These are phyloP conservation scores for Rubus parviflorus DNA, from an alignment of 306 rosid genomes.

Conservation along the genomic window DNA sequence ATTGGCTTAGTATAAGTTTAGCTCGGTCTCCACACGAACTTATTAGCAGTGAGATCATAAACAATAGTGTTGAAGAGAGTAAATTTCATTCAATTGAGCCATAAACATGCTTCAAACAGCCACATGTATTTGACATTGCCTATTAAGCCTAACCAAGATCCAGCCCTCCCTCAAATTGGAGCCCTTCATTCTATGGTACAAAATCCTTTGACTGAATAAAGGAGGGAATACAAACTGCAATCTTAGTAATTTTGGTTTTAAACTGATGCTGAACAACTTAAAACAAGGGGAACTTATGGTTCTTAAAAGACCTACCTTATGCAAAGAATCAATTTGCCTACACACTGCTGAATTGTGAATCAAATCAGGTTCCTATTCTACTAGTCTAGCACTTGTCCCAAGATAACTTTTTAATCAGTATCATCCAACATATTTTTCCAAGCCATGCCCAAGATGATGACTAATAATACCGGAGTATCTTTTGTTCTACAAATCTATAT, in stretches of 20 bases:
- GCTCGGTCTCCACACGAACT: neutral
- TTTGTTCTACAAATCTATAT: slow-evolving; percentile 1
- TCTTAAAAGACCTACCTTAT: neutral
- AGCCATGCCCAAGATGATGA: neutral
- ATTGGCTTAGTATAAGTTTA: neutral
- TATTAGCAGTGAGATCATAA: neutral
- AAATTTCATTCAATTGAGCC: neutral
- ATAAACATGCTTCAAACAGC: neutral
- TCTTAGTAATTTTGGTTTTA: neutral
- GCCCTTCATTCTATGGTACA: slow-evolving; percentile 14
- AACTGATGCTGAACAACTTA: neutral
- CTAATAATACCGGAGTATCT: neutral
- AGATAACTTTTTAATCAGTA: neutral
- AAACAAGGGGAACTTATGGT: neutral
- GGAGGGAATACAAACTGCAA: neutral
- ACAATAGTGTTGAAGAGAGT: neutral
- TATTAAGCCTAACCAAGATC: neutral
- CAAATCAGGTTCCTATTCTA: neutral
- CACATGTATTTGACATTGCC: neutral
- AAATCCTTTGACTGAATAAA: neutral
- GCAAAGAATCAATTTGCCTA: neutral
- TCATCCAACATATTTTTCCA: neutral
- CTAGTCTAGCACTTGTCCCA: neutral
- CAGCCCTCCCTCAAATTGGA: slow-evolving; percentile 3
- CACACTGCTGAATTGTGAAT: slow-evolving; percentile 1